A percentile compares a stretch with the other conserved stretches of the same genome.
These are phyloP conservation scores for Penicillium nucicola DNA, from an alignment of 495 filamentous ascomycete genomes.

Conservation along the genomic window DNA sequence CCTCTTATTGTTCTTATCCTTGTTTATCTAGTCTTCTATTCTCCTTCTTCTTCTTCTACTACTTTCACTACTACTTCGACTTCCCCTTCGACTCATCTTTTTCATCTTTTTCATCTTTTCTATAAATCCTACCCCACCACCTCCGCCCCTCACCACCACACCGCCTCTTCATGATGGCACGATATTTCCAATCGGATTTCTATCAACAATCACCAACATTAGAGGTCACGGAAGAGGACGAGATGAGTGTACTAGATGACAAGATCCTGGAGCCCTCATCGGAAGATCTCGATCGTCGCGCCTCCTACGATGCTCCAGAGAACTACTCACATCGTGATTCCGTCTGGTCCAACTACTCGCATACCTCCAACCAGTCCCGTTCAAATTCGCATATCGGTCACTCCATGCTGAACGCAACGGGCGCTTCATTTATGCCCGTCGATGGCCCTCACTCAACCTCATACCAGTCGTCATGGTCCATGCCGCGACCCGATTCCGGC, in stretches of 20 bases:
- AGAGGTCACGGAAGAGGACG: conserved; percentile 74
- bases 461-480: conserved; percentile 42
- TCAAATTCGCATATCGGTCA: conserved; percentile 37
- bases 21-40: conserved; percentile 15
- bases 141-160: conserved; percentile 22
- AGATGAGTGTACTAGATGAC: conserved; percentile 78
- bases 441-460: conserved; percentile 47
- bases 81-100: too few relatives aligned
- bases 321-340: conserved; percentile 73
- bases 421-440: conserved; percentile 56
- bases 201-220: conserved; percentile 61
- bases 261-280: conserved; percentile 74
- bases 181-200: conserved; percentile 52
- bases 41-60: conserved; percentile 22
- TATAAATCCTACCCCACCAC: conserved; percentile 15
- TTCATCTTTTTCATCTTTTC: conserved; percentile 14
- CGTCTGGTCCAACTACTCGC: conserved; percentile 71
- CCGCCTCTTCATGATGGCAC: conserved; percentile 40
- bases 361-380: conserved; percentile 41
- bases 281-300: conserved; percentile 65
- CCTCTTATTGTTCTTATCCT: conserved; percentile 9
- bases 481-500: conserved; percentile 45
- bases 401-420: conserved; percentile 33
- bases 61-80: too few relatives aligned
- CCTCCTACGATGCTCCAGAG: conserved; percentile 65